Evolutionary conservation across 2,329 filamentous ascomycete genomes (phyloP), one percentile per base, ranked within the genome.

Genomic region (Emericellopsis cladophorae): DNA sequence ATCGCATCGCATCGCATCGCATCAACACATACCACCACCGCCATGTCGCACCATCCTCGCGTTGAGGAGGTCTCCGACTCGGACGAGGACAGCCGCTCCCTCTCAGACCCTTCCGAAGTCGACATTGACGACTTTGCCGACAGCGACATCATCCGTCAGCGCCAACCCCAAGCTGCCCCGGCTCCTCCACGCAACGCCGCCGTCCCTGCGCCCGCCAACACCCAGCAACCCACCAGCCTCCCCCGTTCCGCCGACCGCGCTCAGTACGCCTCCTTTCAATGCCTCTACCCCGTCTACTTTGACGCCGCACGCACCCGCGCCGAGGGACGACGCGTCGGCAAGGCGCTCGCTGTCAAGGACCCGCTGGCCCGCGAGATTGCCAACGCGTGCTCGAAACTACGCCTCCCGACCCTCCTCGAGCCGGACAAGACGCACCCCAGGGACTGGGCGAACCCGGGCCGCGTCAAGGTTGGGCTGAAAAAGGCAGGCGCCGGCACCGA

Each of bases 361-460:
- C 92, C 92, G 23, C 73, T 98, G 34, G 92, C 92, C 7, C 76
- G 84, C 53, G 86, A 92, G 54, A 89, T 98, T 56, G 82, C 88
- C 36, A 81, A 85, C 56, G 90, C 89, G n/a, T 84, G 84, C 60
- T 79, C 80, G 34, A 64, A 71, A 36, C 72, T 95, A 45, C 75
- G 81, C 24, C 66, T 87, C 31, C 72, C 76, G 46, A 80, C 82
- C 35, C 79, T 92, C 7, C 83, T 95, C 58, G 92, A 98, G 65
- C 86, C 89, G 1, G 83, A 84, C 56, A 95, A 95, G 68, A 74
- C 79, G 45, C 92, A 98, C 62, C 92, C 92, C 7, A 90, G 92
- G 65, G 92, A 98, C 67, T 98, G 92, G 92, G 81, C 83, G 42
- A 98, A 98, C 66, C 92, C 92, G 11, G 92, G 92, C 4, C 74